phyloP scores from a whole-genome alignment of 805 yeast genomes.

The Ogataea kodamae region DNA sequence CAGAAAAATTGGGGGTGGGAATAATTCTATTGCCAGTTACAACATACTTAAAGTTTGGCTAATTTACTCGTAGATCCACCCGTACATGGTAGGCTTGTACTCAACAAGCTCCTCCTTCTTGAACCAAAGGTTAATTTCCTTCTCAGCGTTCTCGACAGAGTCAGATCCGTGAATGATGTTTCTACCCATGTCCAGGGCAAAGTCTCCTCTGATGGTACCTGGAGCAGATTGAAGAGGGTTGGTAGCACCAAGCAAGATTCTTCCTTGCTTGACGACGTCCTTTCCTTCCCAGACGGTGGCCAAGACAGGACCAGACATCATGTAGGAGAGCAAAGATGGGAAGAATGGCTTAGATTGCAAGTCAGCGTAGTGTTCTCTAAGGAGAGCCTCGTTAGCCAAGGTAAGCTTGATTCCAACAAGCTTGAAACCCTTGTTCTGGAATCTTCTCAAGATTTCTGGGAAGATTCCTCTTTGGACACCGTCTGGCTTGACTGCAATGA shows the following conservation, averaged over 20 bases:
- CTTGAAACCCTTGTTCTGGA: constrained; percentile 97
- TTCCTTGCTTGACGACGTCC: constrained; percentile 98
- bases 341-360: constrained; percentile 95
- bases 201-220: constrained; percentile 99
- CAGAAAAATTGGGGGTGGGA: neutral
- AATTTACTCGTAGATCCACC: constrained; percentile 90
- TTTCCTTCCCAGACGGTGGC: constrained; percentile 99
- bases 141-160: constrained; percentile 95
- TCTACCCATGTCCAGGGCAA: constrained; percentile 98
- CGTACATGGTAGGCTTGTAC: constrained; percentile 80
- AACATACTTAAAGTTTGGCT: constrained; percentile 1
- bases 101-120: constrained; percentile 92
- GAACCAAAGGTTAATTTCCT: constrained; percentile 97
- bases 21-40: neutral
- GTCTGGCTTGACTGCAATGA: constrained; percentile 95
- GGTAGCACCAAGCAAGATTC: constrained; percentile 97
- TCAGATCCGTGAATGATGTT: constrained; percentile 99
- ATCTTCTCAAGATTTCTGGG: constrained; percentile 84
- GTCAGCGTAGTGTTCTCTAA: constrained; percentile 94
- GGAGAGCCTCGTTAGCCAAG: constrained; percentile 78
- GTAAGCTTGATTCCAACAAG: constrained; percentile 92
- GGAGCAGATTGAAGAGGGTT: constrained; percentile 97
- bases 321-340: constrained; percentile 94
- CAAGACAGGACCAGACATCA: constrained; percentile 97
- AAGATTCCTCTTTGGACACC: constrained; percentile 99